Evolutionary conservation across 2,329 filamentous ascomycete species (phyloP).

Genomic region (Diplodia mutila): DNA sequence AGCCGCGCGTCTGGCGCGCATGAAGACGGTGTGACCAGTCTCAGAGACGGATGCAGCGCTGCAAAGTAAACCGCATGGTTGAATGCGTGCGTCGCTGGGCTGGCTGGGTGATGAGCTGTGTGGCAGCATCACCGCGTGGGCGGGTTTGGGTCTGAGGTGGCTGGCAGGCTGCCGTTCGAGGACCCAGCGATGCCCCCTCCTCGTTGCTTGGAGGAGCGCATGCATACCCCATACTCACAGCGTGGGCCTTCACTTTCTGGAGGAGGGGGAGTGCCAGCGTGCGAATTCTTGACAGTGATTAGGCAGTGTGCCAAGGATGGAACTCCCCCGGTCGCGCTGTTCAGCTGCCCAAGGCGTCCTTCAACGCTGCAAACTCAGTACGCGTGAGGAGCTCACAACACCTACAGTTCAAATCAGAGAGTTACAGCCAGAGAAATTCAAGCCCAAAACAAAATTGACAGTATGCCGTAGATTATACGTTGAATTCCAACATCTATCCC

Average conservation of each 20-base stretch:
- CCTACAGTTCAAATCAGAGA: not conserved
- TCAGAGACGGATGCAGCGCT: slow-evolving; percentile 12
- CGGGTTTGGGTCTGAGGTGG: not conserved
- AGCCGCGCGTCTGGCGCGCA: slow-evolving; percentile 2
- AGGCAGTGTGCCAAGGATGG: not conserved
- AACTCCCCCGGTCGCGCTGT: not conserved
- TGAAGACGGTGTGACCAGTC: not conserved
- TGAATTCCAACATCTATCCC: not conserved
- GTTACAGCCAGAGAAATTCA: not conserved
- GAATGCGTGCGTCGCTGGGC: not conserved
- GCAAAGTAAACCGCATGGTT: not conserved
- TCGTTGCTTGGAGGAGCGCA: not conserved
- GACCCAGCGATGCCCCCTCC: not conserved
- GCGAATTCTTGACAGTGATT: not conserved
- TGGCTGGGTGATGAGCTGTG: not conserved
- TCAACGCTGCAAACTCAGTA: not conserved
- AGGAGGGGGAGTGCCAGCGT: no score
- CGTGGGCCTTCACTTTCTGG: not conserved
- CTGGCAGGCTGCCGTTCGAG: not conserved
- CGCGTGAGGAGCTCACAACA: not conserved
- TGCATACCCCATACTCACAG: not conserved
- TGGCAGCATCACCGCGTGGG: not conserved
- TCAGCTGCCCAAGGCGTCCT: not conserved
- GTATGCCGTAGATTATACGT: not conserved
- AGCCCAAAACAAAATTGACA: not conserved